A percentile compares a stretch with the other conserved stretches of the same genome.
Conservation (phyloP, 768 basidiomycete species). For the Lactifluus subvellereus region DNA sequence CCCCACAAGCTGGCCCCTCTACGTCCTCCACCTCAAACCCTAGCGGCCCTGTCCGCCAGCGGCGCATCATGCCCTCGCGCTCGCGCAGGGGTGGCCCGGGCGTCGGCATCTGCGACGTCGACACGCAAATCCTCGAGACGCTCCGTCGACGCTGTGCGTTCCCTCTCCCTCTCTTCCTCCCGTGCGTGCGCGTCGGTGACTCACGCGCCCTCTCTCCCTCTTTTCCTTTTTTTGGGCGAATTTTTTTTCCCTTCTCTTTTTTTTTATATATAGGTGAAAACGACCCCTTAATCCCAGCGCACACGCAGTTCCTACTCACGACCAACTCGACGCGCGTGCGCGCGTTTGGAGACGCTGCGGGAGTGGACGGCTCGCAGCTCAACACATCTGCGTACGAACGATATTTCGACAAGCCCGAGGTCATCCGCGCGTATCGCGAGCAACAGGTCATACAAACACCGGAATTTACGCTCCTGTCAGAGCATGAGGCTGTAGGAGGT, state of each 20-base stretch:
- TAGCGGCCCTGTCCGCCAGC: slow-evolving; percentile 42
- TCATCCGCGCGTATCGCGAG: slow-evolving; percentile 61
- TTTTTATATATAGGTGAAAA: slow-evolving; percentile 53
- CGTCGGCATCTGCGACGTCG: slow-evolving; percentile 71
- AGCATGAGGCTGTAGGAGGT: slow-evolving; percentile 53
- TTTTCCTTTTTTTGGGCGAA: neutral
- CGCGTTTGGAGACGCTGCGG: slow-evolving; percentile 35
- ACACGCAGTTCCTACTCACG: slow-evolving; percentile 64
- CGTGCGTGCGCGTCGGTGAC: neutral
- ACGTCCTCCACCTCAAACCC: slow-evolving; percentile 3
- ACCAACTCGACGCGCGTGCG: slow-evolving; percentile 56
- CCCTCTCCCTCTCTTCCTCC: neutral
- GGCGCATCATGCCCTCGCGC: slow-evolving; percentile 78
- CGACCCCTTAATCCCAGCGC: slow-evolving; percentile 61
- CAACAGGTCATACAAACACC: slow-evolving; percentile 76
- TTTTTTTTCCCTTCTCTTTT: neutral
- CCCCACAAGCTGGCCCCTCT: slow-evolving; percentile 14
- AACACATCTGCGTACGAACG: slow-evolving; percentile 60
- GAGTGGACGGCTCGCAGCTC: slow-evolving; percentile 37
- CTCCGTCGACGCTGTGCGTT: slow-evolving; percentile 68
- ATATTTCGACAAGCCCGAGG: slow-evolving; percentile 75
- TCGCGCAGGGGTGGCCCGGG: slow-evolving; percentile 77
- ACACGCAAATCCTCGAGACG: slow-evolving; percentile 79
- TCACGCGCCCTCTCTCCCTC: neutral
- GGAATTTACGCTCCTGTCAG: slow-evolving; percentile 46